Evolutionary conservation across 2,329 filamentous ascomycete species (phyloP), one percentile per base, ranked within the genome.

Genomic region (Stachybotrys chlorohalonatus): DNA sequence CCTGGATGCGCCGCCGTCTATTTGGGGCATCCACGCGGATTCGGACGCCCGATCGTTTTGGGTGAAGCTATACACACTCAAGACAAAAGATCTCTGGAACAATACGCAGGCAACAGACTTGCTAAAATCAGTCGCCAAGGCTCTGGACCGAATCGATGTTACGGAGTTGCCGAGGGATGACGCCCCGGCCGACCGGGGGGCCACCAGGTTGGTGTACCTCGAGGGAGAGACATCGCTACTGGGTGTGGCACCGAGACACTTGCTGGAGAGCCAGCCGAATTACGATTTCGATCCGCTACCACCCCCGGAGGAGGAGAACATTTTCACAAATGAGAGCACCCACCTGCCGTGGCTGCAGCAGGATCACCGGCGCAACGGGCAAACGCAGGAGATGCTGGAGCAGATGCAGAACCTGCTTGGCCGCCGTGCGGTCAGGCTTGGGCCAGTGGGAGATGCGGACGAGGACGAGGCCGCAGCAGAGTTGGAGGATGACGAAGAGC

Each of bases 41-140:
- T 75, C 80, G 11, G 77, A 84, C 49, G 81, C 90, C 60, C 64
- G 68, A 17, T 78, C 82, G 54, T 80, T 96, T 45, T 82, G 90
- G 63, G 83, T 84, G 5, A 83, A 87, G 63, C 77, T 95, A 2
- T 96, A 96, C 65, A 78, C 90, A 31, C 77, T 83, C 55, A 83
- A 87, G 49, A 80, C 87, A 5, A 93, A 91, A 64, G 88, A 93
- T 61, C 74, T 95, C 4, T 96, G 92, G 92, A 91, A 91, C 66
- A 90, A 85, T 5, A 79, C 87, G 1, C 85, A 90, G 63, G 83
- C 82, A 13, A 84, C 80, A 4, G 73, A 76, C 5, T 71, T 96
- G 7, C 79, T 96, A 1, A 78, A 86, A 32, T 84, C 89, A 62
- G 82, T 86, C 15, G 86, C 85, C 49, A 81, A 82, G 57, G 78